Evolutionary conservation across 176 grass and related monocot species (phyloP), one percentile per base, ranked within the genome.

Genomic region (Panicum miliaceum): DNA sequence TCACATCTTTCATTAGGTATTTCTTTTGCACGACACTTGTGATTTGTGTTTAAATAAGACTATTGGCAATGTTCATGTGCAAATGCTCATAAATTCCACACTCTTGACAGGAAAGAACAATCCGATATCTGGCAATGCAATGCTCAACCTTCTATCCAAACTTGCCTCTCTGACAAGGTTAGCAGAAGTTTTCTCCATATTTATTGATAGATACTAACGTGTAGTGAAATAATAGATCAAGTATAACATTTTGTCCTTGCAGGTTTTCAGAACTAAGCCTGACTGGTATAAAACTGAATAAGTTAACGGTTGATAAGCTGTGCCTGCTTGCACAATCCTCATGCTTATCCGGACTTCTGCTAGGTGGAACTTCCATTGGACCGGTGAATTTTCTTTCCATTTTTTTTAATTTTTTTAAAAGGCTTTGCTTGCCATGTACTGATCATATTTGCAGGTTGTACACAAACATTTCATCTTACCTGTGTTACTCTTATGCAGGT

Each of bases 1-100:
- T 95, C 96, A 83, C 93, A 98, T 90, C 93, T 98, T 38, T 98
- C 91, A 58, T 77, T 98, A 92, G 96, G 96, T 98, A 90, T 12
- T 64, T 85, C 20, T 79, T 52, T 73, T 84, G 20, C 40, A 20
- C 42, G 14, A 42, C 6, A 8, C 48, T 69, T 35, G 41, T 88
- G 52, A 20, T 46, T 75, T 72, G 25, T 72, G 43, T 75, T 66
- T 86, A 67, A 45, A 14, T 68, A 23, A 61, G 42, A 83, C 22
- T 61, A 26, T 68, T 64, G 18, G 43, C 59, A 62, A 50, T 78
- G 67, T 66, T 86, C 37, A 73, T 84, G 47, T 89, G 61, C 37
- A 82, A 80, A 67, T 16, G 22, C 36, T 84, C 7, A 25, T 26
- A 65, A 76, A 73, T 80, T 73, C 70, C 72, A 32, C 79, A 59